phyloP scores from a whole-genome alignment of 306 rosid genomes.

The Gleditsia sinensis region DNA sequence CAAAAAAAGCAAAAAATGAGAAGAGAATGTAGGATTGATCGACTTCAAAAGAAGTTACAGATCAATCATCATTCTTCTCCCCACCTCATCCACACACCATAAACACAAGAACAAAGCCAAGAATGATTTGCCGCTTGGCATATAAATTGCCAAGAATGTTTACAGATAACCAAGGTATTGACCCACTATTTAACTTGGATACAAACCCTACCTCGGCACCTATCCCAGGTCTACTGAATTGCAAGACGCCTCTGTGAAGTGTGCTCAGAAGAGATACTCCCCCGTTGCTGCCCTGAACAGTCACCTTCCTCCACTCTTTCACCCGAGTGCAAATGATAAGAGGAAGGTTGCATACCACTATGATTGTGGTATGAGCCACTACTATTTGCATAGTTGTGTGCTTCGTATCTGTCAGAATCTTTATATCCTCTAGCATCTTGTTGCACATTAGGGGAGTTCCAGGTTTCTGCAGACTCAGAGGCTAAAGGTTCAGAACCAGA shows the following conservation, averaged over 20 bases:
- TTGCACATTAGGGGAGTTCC: conserved; percentile 70
- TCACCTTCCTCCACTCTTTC: conserved; percentile 77
- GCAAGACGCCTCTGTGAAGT: conserved; percentile 76
- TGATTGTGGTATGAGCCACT: conserved; percentile 53
- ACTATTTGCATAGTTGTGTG: conserved; percentile 50
- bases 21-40: conserved; percentile 47
- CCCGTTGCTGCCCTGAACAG: conserved; percentile 64
- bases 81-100: conserved; percentile 49
- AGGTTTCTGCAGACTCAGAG: conserved; percentile 69
- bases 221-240: conserved; percentile 62
- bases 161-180: conserved; percentile 48
- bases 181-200: conserved; percentile 37
- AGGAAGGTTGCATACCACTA: conserved; percentile 58
- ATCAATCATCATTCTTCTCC: conserved; percentile 48
- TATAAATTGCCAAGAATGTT: conserved; percentile 56
- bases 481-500: conserved; percentile 81
- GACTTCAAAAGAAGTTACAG: conserved; percentile 47
- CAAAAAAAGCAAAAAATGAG: conserved; percentile 45
- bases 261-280: conserved; percentile 59
- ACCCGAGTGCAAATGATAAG: conserved; percentile 51
- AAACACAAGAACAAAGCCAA: conserved; percentile 80
- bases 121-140: conserved; percentile 97
- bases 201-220: conserved; percentile 53
- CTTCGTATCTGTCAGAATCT: conserved; percentile 31
- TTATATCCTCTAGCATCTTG: conserved; percentile 53